These are phyloP conservation scores for Fusarium virguliforme DNA, from an alignment of 2,329 filamentous ascomycete genomes.

Conservation along the genomic window DNA sequence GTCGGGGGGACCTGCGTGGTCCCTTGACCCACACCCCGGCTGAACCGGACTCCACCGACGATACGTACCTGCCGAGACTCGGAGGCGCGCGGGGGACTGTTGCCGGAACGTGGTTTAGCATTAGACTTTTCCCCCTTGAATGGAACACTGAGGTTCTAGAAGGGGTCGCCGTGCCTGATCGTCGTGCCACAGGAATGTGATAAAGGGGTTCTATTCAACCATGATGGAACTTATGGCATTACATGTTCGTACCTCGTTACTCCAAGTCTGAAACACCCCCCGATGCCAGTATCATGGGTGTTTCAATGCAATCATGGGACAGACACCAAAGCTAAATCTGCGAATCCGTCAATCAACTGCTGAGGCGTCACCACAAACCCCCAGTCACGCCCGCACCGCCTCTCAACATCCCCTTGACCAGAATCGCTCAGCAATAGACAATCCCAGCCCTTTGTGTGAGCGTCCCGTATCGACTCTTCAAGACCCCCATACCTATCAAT, in stretches of 20 bases:
- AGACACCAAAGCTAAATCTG: neutral
- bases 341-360: neutral
- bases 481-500: neutral
- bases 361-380: slow-evolving; percentile 1
- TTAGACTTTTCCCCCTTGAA: neutral
- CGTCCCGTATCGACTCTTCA: neutral
- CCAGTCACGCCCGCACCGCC: neutral
- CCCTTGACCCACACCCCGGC: slow-evolving; percentile 37
- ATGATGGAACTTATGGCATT: slow-evolving; percentile 1
- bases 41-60: slow-evolving; percentile 26
- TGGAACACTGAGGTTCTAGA: slow-evolving; percentile 3
- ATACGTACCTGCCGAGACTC: slow-evolving; percentile 21
- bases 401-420: neutral
- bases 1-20: slow-evolving; percentile 22
- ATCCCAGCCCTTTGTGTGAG: slow-evolving; percentile 3
- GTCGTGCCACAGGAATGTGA: neutral
- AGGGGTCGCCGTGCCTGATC: slow-evolving; percentile 6
- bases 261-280: neutral
- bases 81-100: slow-evolving; percentile 1
- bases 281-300: slow-evolving; percentile 2
- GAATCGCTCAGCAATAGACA: neutral
- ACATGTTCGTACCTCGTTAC: neutral
- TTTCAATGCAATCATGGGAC: slow-evolving; percentile 12
- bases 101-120: neutral
- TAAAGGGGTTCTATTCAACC: neutral